Base-by-base conservation (phyloP, 1,284 basidiomycete species). In the Ceratobasidium sp. region DNA sequence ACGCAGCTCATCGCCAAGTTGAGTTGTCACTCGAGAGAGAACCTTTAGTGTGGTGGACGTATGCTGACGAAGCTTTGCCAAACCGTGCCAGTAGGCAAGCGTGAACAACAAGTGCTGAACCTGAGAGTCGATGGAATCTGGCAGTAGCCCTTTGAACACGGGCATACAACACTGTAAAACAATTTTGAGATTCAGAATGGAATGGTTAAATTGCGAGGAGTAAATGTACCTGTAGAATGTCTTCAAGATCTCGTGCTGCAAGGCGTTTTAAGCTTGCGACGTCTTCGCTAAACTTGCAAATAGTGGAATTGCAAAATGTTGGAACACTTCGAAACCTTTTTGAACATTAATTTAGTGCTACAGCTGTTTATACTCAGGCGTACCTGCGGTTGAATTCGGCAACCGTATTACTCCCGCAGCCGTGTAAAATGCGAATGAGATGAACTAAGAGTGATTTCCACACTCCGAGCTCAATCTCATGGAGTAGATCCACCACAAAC, bases 1-100 rank as follows among this genome's bases (percentile, higher is more conserved):
- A 15, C 72, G 78, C 18, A 69, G 39, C 39, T 46, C 40, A 6
- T 18, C 13, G 0, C 84, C 84, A 0, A 85, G 77, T 4, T 64
- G 26, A 7, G 55, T 73, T 1, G 84, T 85, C 0, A 71, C 70
- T 0, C 26, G 6, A 1, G 84, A 80, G 0, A 86, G 80, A 3
- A 81, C 26, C 0, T 71, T 15, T 0, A 86, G 78, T 0, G 83
- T 86, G 0, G 80, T 79, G 0, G 84, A 81, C 0, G 83, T 85
- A 76, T 87, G 86, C 0, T 86, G 56, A 0, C 79, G 80, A 2
- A 87, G 79, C 73, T 87, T 87, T 0, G 82, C 83, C 10, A 84
- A 79, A 1, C 79, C 81, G 78, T 86, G 87, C 86, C 85, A 87
- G 0, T 79, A 79, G 0, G 81, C 80, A 0, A 86, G 56, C 1